Evolutionary conservation across 1,139 yeast species (phyloP).

Genomic region (Eremothecium sinecaudum): DNA sequence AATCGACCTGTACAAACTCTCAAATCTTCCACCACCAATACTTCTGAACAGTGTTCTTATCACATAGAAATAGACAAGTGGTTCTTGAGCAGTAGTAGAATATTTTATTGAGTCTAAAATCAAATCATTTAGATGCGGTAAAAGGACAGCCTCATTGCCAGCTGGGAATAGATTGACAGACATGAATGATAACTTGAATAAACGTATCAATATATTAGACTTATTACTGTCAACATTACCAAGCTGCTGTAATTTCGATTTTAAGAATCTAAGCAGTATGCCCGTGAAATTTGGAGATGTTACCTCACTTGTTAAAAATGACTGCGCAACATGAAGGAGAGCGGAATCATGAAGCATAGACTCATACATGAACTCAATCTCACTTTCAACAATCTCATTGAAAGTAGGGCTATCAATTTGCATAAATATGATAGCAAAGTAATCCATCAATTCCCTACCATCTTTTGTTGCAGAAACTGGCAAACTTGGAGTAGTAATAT

Average conservation of each 20-base stretch:
- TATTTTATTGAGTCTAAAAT: conserved; percentile 71
- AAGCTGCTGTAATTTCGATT: conserved; percentile 61
- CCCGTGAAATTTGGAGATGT: conserved; percentile 91
- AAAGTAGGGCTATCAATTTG: conserved; percentile 94
- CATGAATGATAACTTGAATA: conserved; percentile 90
- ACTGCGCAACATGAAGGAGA: conserved; percentile 82
- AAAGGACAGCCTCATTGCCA: conserved; percentile 73
- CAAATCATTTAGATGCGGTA: conserved; percentile 78
- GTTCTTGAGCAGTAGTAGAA: conserved; percentile 86
- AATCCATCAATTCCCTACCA: conserved; percentile 92
- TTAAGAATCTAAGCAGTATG: conserved; percentile 67
- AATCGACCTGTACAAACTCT: conserved; percentile 81
- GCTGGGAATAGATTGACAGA: conserved; percentile 87
- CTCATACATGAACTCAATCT: conserved; percentile 68
- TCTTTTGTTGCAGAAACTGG: conserved; percentile 86
- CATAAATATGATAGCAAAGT: conserved; percentile 86
- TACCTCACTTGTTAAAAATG: conserved; percentile 84
- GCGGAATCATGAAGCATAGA: conserved; percentile 81
- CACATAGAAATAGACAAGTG: conserved; percentile 78
- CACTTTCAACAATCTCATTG: conserved; percentile 80
- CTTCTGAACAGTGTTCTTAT: conserved; percentile 86
- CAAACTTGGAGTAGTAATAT: conserved; percentile 68
- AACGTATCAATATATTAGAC: conserved; percentile 70
- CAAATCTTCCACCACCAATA: conserved; percentile 94
- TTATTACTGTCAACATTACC: conserved; percentile 75